Conservation (phyloP, 108 stramenopile genomes). For the Fragilaria crotonensis region DNA sequence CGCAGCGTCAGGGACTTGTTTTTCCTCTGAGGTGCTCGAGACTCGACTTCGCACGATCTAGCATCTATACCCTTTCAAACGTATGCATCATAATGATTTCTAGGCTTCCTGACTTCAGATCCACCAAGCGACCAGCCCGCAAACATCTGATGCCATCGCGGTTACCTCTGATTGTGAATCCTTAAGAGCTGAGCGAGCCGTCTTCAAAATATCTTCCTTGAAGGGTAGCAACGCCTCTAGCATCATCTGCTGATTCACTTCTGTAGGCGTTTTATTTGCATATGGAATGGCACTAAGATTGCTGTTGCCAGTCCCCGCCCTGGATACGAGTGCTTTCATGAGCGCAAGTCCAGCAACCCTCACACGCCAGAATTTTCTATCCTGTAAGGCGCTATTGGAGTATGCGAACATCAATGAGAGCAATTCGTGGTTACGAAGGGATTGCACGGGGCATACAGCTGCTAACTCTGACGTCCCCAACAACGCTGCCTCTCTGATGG, state of each 20-base stretch:
- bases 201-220: constrained; percentile 51
- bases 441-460: constrained; percentile 18
- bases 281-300: constrained; percentile 21
- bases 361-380: constrained; percentile 85
- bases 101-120: no score
- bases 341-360: constrained; percentile 21
- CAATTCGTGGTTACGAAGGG: constrained; percentile 30
- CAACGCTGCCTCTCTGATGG: constrained; percentile 44
- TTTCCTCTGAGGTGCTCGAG: no score
- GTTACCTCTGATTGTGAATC: constrained; percentile 71
- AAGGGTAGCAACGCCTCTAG: constrained; percentile 70
- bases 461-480: constrained; percentile 44
- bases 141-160: constrained; percentile 48
- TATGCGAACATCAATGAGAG: constrained; percentile 31
- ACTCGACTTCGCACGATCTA: no score
- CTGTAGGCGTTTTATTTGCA: constrained; percentile 7
- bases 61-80: no score
- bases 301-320: constrained; percentile 21
- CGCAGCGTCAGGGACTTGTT: no score
- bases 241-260: constrained; percentile 34
- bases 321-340: constrained; percentile 27
- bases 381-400: constrained; percentile 41
- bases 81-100: no score
- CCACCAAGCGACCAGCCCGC: constrained; percentile 57
- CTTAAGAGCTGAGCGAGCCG: constrained; percentile 38